Evolutionary conservation across 768 basidiomycete species (phyloP), one percentile per base, ranked within the genome.

Genomic region (Daedaleopsis sinensis): DNA sequence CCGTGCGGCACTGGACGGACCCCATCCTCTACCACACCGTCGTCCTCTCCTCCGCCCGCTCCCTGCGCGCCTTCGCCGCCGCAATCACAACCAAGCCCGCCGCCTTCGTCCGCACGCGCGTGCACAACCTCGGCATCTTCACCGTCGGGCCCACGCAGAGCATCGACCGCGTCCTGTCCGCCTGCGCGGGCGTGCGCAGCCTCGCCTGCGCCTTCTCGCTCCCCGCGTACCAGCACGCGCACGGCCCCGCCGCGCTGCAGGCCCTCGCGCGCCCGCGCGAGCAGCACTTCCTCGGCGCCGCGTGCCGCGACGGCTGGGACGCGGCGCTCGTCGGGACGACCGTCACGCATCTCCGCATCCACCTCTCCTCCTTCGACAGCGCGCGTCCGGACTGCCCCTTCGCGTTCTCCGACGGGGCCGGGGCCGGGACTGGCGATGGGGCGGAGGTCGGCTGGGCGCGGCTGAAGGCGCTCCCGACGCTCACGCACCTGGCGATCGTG

Each of bases 1-100:
- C 70, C 37, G 68, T 73, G n/a, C 70, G 69, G 48, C 62, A 57
- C 16, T 75, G 74, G 71, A 72, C 71, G 27, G 73, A 75, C 43
- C 76, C 73, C 23, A 59, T 73, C 36, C 70, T 78, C 38, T 77
- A 77, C 67, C 68, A 73, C 55, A 77, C 77, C 56, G 76, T 78
- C 58, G 65, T 72, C 42, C 75, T 78, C 37, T 62, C 69, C 36
- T 68, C 74, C 56, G 58, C 75, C 5, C 72, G 68, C 44, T 56
- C 69, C 21, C 67, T 78, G 43, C 65, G 66, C 18, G 57, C 72
- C 6, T 78, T 78, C 66, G 56, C 69, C 32, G 53, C 67, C 39
- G 65, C 75, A 12, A 66, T 73, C 55, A 38, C 70, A 11, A 52
- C 57, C 58, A 73, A 73, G 57, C 70, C 72, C 13, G 27, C 68